Evolutionary conservation across 305 asterid genomes (phyloP).

Genomic region (Solanum hybrid): DNA sequence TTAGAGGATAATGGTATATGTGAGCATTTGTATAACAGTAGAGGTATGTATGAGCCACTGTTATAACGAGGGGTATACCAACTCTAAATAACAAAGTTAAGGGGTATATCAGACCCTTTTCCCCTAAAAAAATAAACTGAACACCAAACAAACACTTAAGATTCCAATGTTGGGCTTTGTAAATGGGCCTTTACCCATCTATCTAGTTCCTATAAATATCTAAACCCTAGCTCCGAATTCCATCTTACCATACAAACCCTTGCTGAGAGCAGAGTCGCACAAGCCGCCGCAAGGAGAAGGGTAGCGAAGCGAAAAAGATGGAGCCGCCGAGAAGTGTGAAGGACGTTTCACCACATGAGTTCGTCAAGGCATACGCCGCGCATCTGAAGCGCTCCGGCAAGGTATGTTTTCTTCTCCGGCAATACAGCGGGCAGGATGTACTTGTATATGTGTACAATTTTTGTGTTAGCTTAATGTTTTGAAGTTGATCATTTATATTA

Average conservation of each 20-base stretch:
- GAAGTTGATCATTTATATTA: background rate
- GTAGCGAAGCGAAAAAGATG: conserved; percentile 20
- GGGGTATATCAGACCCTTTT: no score
- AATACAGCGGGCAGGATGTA: background rate
- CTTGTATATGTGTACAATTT: background rate
- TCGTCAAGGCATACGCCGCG: conserved; percentile 76
- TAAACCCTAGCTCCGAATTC: conserved; percentile 2
- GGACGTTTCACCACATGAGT: conserved; percentile 85
- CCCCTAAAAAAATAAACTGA: background rate
- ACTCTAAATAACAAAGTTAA: no score
- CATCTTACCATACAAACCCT: background rate
- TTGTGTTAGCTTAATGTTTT: background rate
- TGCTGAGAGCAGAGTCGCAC: conserved; percentile 5
- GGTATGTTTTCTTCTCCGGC: conserved; percentile 20
- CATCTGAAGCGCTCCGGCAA: conserved; percentile 94
- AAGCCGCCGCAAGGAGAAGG: conserved; percentile 11
- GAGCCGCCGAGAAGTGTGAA: conserved; percentile 64
- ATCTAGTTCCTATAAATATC: background rate
- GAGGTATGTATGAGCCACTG: no score
- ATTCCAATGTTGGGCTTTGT: background rate
- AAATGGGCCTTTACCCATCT: background rate
- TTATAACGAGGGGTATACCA: no score
- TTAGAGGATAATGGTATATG: no score
- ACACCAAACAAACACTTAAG: background rate
- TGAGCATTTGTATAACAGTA: no score